Evolutionary conservation across 1,139 yeast genomes (phyloP).

Genomic region (Candida smagusa): DNA sequence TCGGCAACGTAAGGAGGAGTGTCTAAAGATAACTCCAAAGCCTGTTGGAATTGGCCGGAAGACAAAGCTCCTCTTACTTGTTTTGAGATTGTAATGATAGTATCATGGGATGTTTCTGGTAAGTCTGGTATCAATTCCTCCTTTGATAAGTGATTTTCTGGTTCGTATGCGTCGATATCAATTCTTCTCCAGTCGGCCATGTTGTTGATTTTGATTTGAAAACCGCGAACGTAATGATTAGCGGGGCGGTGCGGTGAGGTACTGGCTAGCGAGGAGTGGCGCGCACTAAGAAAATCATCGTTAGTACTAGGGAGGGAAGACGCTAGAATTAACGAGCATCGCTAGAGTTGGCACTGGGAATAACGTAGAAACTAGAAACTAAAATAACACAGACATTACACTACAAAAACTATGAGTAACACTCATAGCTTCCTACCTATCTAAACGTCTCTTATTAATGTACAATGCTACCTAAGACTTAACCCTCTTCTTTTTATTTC

Average conservation of each 20-base stretch:
- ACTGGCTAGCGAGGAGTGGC: not conserved
- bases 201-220: conserved; percentile 1
- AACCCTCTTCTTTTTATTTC: conserved; percentile 7
- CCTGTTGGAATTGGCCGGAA: conserved; percentile 68
- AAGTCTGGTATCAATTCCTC: conserved; percentile 61
- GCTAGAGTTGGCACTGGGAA: too few species aligned
- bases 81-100: conserved; percentile 52
- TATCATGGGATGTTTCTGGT: conserved; percentile 39
- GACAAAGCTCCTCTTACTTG: conserved; percentile 64
- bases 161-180: conserved; percentile 87
- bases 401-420: too few species aligned
- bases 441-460: not conserved
- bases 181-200: conserved; percentile 64
- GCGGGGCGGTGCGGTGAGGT: not conserved
- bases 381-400: too few species aligned
- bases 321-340: too few species aligned
- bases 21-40: conserved; percentile 60
- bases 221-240: not conserved
- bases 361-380: too few species aligned
- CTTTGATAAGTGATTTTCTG: conserved; percentile 65
- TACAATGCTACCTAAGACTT: conserved; percentile 1
- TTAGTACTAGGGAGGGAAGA: too few species aligned
- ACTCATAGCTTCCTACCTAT: not conserved
- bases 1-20: conserved; percentile 84
- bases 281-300: too few species aligned